phyloP scores from a whole-genome alignment of 192 early-diverging fungal species.

The Coemansia reversa region DNA sequence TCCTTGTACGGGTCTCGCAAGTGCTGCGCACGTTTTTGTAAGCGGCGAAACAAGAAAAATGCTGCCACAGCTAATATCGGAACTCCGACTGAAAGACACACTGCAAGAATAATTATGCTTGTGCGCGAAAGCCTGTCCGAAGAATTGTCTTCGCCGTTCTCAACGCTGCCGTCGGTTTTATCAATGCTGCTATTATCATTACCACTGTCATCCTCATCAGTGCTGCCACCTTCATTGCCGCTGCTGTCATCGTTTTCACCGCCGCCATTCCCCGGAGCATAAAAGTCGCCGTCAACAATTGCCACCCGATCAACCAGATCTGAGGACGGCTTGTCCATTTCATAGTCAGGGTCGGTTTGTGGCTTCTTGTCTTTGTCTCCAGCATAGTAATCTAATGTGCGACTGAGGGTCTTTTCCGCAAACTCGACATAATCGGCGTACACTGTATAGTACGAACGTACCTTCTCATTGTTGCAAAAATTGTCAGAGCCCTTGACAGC shows the following conservation, averaged over 20 bases:
- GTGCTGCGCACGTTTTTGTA: conserved; percentile 3
- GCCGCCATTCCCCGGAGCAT: background rate
- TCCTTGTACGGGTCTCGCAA: conserved; percentile 27
- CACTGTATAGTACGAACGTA: conserved; percentile 19
- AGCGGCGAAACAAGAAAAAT: conserved; percentile 21
- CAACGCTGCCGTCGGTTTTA: too few relatives aligned
- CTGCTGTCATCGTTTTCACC: too few relatives aligned
- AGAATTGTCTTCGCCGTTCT: background rate
- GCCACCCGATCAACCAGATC: background rate
- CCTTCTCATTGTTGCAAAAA: conserved; percentile 9
- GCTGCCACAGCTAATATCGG: conserved; percentile 1
- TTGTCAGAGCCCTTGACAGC: conserved; percentile 4
- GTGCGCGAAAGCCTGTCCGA: conserved; percentile 1
- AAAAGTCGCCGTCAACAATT: background rate
- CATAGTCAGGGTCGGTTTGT: conserved; percentile 1
- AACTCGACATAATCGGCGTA: conserved; percentile 21
- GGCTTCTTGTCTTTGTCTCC: background rate
- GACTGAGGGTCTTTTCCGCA: conserved; percentile 8
- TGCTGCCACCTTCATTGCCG: background rate
- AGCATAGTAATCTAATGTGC: conserved; percentile 4
- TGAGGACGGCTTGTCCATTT: conserved; percentile 1
- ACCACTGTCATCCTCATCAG: too few relatives aligned
- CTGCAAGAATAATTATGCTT: conserved; percentile 8
- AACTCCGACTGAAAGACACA: conserved; percentile 9
- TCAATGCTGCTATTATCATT: too few relatives aligned